phyloP scores from a whole-genome alignment of 495 filamentous ascomycete genomes.

The Aspergillus sclerotioniger region DNA sequence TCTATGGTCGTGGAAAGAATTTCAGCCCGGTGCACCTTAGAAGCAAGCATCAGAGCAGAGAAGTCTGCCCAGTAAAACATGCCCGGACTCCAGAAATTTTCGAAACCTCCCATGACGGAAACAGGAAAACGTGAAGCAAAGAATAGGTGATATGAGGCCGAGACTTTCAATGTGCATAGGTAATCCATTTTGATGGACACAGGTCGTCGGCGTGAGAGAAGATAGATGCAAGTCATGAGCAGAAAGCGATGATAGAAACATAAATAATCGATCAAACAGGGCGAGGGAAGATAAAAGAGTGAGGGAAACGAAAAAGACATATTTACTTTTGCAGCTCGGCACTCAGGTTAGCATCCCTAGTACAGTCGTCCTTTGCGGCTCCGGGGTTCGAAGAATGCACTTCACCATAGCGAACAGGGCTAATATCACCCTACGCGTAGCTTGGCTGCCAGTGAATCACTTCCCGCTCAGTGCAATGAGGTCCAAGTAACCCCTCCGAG shows the following conservation, averaged over 20 bases:
- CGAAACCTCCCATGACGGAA: constrained; percentile 32
- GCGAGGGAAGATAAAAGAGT: constrained; percentile 14
- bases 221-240: constrained; percentile 27
- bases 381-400: constrained; percentile 52
- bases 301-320: constrained; percentile 9
- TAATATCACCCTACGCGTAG: constrained; percentile 45
- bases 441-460: constrained; percentile 24
- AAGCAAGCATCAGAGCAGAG: constrained; percentile 35
- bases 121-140: constrained; percentile 20
- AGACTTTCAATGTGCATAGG: constrained; percentile 22
- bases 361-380: constrained; percentile 53
- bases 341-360: constrained; percentile 40
- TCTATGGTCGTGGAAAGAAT: constrained; percentile 39
- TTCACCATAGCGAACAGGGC: constrained; percentile 48
- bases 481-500: constrained; percentile 49
- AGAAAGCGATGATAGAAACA: constrained; percentile 16
- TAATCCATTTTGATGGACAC: constrained; percentile 20
- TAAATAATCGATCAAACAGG: constrained; percentile 13
- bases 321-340: constrained; percentile 44
- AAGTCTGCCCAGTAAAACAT: constrained; percentile 40
- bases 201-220: constrained; percentile 21
- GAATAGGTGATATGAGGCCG: constrained; percentile 20
- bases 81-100: constrained; percentile 45
- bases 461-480: constrained; percentile 50
- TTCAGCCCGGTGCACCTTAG: constrained; percentile 34